Evolutionary conservation across 805 yeast genomes (phyloP).

Genomic region (Kazachstania africana): DNA sequence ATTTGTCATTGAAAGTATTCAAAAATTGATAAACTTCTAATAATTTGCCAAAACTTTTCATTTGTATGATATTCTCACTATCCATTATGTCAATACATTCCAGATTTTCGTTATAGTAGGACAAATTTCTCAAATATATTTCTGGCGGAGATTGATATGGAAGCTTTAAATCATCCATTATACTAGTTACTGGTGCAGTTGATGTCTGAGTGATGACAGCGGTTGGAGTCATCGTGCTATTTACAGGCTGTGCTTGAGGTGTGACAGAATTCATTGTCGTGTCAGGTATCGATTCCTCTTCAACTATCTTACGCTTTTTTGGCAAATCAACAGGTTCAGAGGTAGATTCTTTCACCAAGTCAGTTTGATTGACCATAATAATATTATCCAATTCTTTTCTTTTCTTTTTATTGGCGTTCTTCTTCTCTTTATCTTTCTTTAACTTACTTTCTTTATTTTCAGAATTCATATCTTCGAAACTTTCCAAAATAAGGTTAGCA

Average conservation of each 20-base stretch:
- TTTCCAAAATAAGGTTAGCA: too few species aligned
- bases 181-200: conserved; percentile 10
- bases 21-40: conserved; percentile 23
- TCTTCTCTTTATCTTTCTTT: conserved; percentile 9
- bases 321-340: too few species aligned
- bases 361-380: too few species aligned
- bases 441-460: not conserved
- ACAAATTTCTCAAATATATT: conserved; percentile 8
- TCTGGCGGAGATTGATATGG: conserved; percentile 18
- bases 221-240: too few species aligned
- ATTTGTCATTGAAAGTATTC: conserved; percentile 17
- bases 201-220: conserved; percentile 1
- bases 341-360: not conserved
- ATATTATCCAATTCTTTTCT: conserved; percentile 6
- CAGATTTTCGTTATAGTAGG: conserved; percentile 13
- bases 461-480: not conserved
- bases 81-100: conserved; percentile 10
- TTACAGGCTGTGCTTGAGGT: too few species aligned
- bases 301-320: too few species aligned
- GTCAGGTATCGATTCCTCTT: not conserved
- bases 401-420: conserved; percentile 3
- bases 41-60: conserved; percentile 14
- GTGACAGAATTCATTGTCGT: not conserved
- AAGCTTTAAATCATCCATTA: conserved; percentile 17
- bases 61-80: not conserved